These are phyloP conservation scores for Picea glauca DNA, from an alignment of 75 land plant species.

Conservation along the genomic window DNA sequence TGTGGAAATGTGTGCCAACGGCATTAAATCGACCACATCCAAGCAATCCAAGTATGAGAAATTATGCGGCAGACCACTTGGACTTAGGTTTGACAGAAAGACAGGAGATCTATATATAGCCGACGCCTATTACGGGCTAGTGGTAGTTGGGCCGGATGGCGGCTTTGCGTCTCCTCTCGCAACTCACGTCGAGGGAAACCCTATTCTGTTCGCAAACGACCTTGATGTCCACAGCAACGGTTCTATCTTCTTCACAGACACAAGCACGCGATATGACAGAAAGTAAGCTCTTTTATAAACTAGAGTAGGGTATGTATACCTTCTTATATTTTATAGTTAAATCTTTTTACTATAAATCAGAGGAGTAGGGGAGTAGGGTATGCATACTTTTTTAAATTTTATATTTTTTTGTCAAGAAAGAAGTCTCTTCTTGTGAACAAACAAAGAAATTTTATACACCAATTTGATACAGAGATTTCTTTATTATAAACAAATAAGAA, in stretches of 20 bases:
- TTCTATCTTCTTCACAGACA: constrained; percentile 77
- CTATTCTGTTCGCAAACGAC: constrained; percentile 75
- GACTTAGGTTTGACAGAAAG: constrained; percentile 53
- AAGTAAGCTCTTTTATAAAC: constrained; percentile 17
- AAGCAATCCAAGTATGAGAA: constrained; percentile 52
- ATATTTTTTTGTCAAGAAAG: no score
- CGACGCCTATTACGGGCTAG: constrained; percentile 70
- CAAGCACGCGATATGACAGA: constrained; percentile 65
- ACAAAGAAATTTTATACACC: no score
- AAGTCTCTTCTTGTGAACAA: no score
- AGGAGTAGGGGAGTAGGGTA: no score
- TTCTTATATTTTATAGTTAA: no score
- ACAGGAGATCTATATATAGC: constrained; percentile 73
- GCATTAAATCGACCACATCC: constrained; percentile 37
- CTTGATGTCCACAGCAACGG: constrained; percentile 72
- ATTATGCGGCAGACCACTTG: constrained; percentile 67
- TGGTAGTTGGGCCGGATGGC: constrained; percentile 61
- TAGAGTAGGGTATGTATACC: no score
- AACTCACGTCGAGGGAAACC: constrained; percentile 45
- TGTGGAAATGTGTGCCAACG: constrained; percentile 38
- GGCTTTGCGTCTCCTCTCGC: constrained; percentile 62
- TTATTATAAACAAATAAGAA: no score
- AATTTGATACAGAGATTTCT: no score
- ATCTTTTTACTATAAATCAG: no score
- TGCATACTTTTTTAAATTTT: no score